Conservation (phyloP, 345 rosid species). For the Anacardium occidentale region DNA sequence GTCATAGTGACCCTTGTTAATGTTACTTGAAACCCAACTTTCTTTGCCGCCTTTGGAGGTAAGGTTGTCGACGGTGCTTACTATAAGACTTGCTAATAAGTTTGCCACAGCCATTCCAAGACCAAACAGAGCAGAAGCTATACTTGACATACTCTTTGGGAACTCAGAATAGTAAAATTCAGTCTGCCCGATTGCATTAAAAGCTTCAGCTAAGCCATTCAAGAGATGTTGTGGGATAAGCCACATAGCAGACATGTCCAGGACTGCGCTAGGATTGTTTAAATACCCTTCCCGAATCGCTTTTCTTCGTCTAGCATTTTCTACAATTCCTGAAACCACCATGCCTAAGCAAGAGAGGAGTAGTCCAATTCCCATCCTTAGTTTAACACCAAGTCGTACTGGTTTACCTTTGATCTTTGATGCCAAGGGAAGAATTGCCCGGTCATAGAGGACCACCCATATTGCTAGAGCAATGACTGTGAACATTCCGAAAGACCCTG, state of each 20-base stretch:
- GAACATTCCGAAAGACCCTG: slow-evolving; percentile 66
- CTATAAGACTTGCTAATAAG: slow-evolving; percentile 56
- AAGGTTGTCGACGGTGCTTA: slow-evolving; percentile 33
- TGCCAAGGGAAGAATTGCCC: slow-evolving; percentile 59
- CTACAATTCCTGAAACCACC: slow-evolving; percentile 62
- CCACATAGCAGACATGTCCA: slow-evolving; percentile 77
- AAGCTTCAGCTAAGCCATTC: slow-evolving; percentile 77
- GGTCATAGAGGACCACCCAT: slow-evolving; percentile 72
- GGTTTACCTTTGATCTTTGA: slow-evolving; percentile 65
- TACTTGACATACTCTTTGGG: slow-evolving; percentile 76
- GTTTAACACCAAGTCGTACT: slow-evolving; percentile 45
- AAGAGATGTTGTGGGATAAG: slow-evolving; percentile 60
- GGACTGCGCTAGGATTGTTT: slow-evolving; percentile 38
- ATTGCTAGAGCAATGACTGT: slow-evolving; percentile 38
- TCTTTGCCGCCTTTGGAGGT: slow-evolving; percentile 46
- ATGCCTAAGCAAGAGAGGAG: slow-evolving; percentile 53
- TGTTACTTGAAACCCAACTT: slow-evolving; percentile 71
- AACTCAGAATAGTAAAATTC: slow-evolving; percentile 78
- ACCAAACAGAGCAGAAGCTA: slow-evolving; percentile 60
- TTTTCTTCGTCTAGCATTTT: slow-evolving; percentile 51
- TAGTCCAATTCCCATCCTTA: slow-evolving; percentile 74
- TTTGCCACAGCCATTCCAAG: slow-evolving; percentile 65
- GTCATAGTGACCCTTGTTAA: slow-evolving; percentile 73
- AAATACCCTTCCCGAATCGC: slow-evolving; percentile 55
- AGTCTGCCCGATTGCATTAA: slow-evolving; percentile 64